These are phyloP conservation scores for Rhodotorula mucilaginosa DNA, from an alignment of 1,284 basidiomycete species.

Conservation along the genomic window DNA sequence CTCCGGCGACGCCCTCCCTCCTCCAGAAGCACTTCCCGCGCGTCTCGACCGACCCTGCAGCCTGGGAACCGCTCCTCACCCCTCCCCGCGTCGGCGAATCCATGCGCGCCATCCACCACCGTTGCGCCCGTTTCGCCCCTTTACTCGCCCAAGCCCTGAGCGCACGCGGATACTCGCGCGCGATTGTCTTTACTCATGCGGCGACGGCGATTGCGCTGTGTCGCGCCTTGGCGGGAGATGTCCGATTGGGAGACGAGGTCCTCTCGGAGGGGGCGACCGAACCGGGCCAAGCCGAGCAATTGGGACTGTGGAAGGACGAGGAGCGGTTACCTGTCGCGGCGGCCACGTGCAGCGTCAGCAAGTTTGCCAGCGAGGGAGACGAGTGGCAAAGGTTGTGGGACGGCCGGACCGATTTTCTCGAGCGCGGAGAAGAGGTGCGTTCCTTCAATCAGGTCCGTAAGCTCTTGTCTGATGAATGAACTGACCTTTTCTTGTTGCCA, in stretches of 20 bases:
- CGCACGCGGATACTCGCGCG: constrained; percentile 53
- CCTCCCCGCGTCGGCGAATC: constrained; percentile 71
- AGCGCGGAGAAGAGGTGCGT: constrained; percentile 32
- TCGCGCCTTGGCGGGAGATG: constrained; percentile 60
- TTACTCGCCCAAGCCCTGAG: constrained; percentile 57
- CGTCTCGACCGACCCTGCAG: constrained; percentile 58
- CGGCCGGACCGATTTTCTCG: constrained; percentile 30
- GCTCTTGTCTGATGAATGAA: too few relatives aligned
- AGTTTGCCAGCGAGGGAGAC: constrained; percentile 10
- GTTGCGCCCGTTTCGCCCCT: constrained; percentile 58
- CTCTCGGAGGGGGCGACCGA: not conserved
- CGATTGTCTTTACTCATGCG: constrained; percentile 74
- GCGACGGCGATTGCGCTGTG: constrained; percentile 71
- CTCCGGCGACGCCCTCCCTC: constrained; percentile 15
- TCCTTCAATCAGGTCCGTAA: too few relatives aligned
- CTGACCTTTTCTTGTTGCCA: not conserved
- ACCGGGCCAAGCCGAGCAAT: constrained; percentile 2
- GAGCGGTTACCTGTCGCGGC: constrained; percentile 13
- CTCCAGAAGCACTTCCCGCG: constrained; percentile 9
- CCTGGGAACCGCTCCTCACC: constrained; percentile 60
- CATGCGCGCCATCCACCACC: constrained; percentile 62
- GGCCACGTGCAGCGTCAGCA: constrained; percentile 32
- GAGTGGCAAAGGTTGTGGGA: constrained; percentile 30
- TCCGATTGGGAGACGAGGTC: not conserved
- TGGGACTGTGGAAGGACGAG: constrained; percentile 21